Evolutionary conservation across 108 stramenopile species (phyloP).

Genomic region (Skeletonema costatum): DNA sequence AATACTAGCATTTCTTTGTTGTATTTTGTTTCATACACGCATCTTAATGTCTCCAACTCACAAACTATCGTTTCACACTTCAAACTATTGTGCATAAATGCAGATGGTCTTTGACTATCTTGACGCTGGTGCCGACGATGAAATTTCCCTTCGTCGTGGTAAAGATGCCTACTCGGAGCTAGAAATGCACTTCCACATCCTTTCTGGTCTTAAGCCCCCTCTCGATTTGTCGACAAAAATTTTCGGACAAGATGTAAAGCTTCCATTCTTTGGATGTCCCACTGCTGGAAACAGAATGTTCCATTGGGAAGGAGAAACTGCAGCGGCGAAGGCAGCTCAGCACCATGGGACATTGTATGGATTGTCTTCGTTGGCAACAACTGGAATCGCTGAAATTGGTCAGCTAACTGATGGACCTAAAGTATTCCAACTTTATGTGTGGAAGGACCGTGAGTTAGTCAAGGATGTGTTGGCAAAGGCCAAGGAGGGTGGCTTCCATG

Average conservation of each 20-base stretch:
- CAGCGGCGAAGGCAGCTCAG: conserved; percentile 86
- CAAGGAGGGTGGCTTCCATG: conserved; percentile 94
- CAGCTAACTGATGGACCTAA: conserved; percentile 77
- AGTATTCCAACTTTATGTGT: conserved; percentile 97
- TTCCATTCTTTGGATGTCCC: conserved; percentile 92
- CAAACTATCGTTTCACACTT: not conserved
- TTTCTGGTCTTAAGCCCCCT: conserved; percentile 90
- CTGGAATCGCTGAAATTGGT: conserved; percentile 85
- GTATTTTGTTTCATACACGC: not conserved
- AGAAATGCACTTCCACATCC: conserved; percentile 92
- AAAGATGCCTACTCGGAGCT: conserved; percentile 91
- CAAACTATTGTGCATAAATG: not conserved
- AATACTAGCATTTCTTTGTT: not conserved
- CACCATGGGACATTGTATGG: conserved; percentile 89
- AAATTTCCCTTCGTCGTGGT: conserved; percentile 86
- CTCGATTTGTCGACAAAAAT: conserved; percentile 86
- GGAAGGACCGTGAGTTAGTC: conserved; percentile 95
- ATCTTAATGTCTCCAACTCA: not conserved
- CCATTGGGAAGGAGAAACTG: conserved; percentile 92
- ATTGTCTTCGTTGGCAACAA: conserved; percentile 86
- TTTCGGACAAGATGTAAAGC: conserved; percentile 78
- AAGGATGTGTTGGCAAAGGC: conserved; percentile 93
- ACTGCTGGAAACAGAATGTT: conserved; percentile 95
- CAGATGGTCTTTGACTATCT: conserved; percentile 95
- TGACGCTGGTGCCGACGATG: conserved; percentile 91